Conservation (phyloP, 2,329 filamentous ascomycete genomes). For the Hyphodiscus sp. region DNA sequence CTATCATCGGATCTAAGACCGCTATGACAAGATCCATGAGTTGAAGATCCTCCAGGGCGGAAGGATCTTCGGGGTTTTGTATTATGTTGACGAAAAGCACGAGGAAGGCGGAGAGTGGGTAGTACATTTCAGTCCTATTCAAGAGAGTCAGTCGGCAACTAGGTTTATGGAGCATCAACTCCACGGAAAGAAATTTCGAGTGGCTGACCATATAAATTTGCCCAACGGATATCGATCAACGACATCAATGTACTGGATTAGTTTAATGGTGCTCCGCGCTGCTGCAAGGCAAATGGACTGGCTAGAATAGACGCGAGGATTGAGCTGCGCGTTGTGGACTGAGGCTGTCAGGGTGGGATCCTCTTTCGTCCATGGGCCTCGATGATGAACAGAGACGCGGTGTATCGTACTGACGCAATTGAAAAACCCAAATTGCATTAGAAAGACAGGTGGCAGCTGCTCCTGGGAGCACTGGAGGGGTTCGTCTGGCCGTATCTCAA, state of each 20-base stretch:
- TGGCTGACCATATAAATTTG: neutral
- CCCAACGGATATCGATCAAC: neutral
- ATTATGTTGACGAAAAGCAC: neutral
- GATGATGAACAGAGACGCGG: constrained; percentile 15
- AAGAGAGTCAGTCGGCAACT: neutral
- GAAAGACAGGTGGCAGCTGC: constrained; percentile 15
- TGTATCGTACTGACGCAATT: constrained; percentile 19
- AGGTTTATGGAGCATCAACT: too few species aligned
- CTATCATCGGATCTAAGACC: neutral
- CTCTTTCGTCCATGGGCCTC: constrained; percentile 6
- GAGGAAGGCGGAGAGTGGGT: neutral
- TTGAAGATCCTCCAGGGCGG: neutral
- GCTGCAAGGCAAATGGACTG: constrained; percentile 17
- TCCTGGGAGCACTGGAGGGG: constrained; percentile 13
- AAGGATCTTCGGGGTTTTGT: neutral
- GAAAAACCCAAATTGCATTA: constrained; percentile 23
- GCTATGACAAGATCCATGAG: neutral
- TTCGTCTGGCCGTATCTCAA: constrained; percentile 22
- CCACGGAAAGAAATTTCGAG: neutral
- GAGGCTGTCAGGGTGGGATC: constrained; percentile 2
- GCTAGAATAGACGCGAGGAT: constrained; percentile 18
- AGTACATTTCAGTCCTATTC: neutral
- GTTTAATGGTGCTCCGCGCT: constrained; percentile 16
- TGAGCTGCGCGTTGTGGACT: constrained; percentile 5
- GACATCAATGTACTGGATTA: constrained; percentile 3